Percentiles rank a stretch among this genome's conserved stretches.
Evolutionary conservation across 164 flowering plant species (phyloP).

Genomic region (Warburgia ugandensis): DNA sequence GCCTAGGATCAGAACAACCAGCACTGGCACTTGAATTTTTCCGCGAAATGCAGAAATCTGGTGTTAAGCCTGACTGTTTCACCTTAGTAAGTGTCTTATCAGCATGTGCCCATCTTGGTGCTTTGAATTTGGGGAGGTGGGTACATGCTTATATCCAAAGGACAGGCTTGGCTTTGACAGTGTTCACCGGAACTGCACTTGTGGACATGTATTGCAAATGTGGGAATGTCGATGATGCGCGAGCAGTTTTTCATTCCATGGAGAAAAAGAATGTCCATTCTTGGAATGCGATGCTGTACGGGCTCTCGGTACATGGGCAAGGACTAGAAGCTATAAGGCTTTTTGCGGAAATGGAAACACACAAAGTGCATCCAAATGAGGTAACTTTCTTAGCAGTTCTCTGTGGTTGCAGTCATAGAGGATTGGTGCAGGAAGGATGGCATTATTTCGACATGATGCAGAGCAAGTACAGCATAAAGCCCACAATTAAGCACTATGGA

Average conservation of each 20-base stretch:
- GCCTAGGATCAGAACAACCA: constrained; percentile 4
- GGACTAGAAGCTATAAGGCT: constrained; percentile 8
- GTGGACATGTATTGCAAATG: constrained; percentile 17
- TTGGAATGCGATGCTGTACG: constrained; percentile 18
- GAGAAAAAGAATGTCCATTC: constrained; percentile 8
- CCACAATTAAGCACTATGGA: constrained; percentile 13
- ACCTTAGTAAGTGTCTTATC: constrained; percentile 5
- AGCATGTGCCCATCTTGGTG: constrained; percentile 13
- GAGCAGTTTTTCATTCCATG: constrained; percentile 11
- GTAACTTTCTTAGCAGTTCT: constrained; percentile 7
- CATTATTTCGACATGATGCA: constrained; percentile 7
- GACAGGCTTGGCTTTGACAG: constrained; percentile 1
- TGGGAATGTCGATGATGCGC: constrained; percentile 13
- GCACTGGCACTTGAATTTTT: constrained; percentile 4
- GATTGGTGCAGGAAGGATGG: constrained; percentile 6
- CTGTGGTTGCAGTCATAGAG: constrained; percentile 10
- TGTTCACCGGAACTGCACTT: constrained; percentile 15
- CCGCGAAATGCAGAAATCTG: neutral
- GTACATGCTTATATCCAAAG: constrained; percentile 13
- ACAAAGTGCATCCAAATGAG: constrained; percentile 10
- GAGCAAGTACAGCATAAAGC: constrained; percentile 4
- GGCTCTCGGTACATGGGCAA: constrained; percentile 16
- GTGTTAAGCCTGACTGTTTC: constrained; percentile 1
- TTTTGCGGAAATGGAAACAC: constrained; percentile 11
- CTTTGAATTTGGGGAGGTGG: constrained; percentile 14